Percentiles rank a stretch among this genome's conserved stretches.
These are phyloP conservation scores for Aspergillus sclerotioniger DNA, from an alignment of 495 filamentous ascomycete genomes.

Conservation along the genomic window DNA sequence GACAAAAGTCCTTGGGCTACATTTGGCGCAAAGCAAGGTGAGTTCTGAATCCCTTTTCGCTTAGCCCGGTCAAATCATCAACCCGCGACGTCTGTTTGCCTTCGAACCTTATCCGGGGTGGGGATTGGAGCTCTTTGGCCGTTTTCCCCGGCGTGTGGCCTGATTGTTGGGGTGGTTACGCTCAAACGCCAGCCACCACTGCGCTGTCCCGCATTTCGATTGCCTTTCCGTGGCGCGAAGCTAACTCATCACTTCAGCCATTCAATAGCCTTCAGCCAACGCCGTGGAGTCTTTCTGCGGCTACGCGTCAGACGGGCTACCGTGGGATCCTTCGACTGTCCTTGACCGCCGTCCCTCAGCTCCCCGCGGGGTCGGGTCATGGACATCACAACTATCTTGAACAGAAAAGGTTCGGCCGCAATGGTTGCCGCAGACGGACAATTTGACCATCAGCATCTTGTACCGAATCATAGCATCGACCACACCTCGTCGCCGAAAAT, in stretches of 20 bases:
- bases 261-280: conserved; percentile 6
- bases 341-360: conserved; percentile 36
- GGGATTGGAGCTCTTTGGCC: background rate
- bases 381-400: conserved; percentile 70
- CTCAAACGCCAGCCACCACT: background rate
- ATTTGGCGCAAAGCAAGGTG: conserved; percentile 6
- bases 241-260: conserved; percentile 1
- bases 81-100: background rate
- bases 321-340: conserved; percentile 24
- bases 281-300: conserved; percentile 20
- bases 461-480: conserved; percentile 45
- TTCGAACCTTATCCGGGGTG: background rate
- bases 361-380: conserved; percentile 50
- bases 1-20: background rate
- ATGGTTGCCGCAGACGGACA: conserved; percentile 52
- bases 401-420: conserved; percentile 59
- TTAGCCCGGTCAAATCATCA: background rate
- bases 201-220: background rate
- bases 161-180: background rate
- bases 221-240: background rate
- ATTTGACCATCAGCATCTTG: conserved; percentile 54
- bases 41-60: background rate
- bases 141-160: background rate
- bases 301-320: conserved; percentile 21
- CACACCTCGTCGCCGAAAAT: conserved; percentile 47